Base-by-base conservation (phyloP, 345 rosid genomes). In the Eucalyptus tenuipes region DNA sequence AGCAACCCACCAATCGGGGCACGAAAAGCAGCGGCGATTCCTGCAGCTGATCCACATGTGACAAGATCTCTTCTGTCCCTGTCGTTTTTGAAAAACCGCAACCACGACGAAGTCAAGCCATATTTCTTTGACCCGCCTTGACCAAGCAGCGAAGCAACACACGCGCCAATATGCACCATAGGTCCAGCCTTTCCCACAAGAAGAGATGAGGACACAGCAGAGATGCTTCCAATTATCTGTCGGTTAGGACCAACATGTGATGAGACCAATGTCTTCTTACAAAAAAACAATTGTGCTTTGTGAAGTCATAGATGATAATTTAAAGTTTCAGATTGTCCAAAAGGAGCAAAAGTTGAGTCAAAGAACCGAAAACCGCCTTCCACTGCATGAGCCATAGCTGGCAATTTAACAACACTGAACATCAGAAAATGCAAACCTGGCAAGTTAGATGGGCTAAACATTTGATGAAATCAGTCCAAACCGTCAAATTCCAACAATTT, bases 41-140 rank as follows among this genome's bases (percentile, higher is more conserved):
- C 99, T 87, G 99, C 99, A 89, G 99, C 99, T 25, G 99, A 93
- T 64, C 99, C 99, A 86, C 99, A 97, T n/a, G 99, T 95, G 24
- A 96, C 96, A 88, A 97, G 96, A 91, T 97, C 99, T 89, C 99
- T 91, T 40, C 96, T 91, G 88, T 97, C 99, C 89, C 97, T 92
- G 57, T 97, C 99, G 80, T 97, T 96, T 87, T 94, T 95, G 90
- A 97, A 96, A 90, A 88, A 94, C 17, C 94, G 90, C 16, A 97
- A 90, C 97, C 98, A 95, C 92, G 88, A 96, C 97, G 96, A 94
- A 25, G 96, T 96, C 80, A 96, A 88, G 31, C 94, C 90, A 90
- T 94, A 96, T 94, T 91, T 96, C 89, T 92, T 95, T 29, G 99
- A 97, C 33, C 99, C 98, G 29, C 97, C 99, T 88, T 96, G 99